Percentiles rank a stretch among this genome's conserved stretches.
Conservation (phyloP, 306 rosid species). For the Quercus glauca region DNA sequence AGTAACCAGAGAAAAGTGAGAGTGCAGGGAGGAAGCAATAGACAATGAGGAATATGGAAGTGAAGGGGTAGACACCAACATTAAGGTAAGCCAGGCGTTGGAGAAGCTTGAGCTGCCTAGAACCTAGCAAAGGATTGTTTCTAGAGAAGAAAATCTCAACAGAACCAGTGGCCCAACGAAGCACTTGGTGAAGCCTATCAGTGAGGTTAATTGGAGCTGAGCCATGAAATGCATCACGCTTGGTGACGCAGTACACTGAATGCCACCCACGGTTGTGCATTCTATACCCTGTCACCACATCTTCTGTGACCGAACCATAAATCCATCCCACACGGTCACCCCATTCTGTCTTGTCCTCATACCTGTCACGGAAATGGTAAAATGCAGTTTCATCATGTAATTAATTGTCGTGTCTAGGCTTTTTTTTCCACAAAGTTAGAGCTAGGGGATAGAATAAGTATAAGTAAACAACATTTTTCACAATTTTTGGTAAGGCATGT, state of each 20-base stretch:
- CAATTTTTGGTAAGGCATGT: too few species aligned
- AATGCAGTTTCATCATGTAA: not conserved
- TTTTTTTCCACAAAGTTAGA: too few species aligned
- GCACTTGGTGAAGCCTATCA: conserved; percentile 46
- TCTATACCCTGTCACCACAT: conserved; percentile 52
- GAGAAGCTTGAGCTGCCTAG: conserved; percentile 29
- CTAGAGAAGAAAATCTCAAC: conserved; percentile 55
- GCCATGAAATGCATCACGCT: conserved; percentile 52
- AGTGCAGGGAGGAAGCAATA: conserved; percentile 61
- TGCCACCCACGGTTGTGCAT: conserved; percentile 68
- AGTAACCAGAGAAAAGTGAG: conserved; percentile 39
- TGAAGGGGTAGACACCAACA: conserved; percentile 53
- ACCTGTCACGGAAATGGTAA: conserved; percentile 18
- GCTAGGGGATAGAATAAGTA: too few species aligned
- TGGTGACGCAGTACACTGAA: conserved; percentile 51
- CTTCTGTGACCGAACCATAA: conserved; percentile 59
- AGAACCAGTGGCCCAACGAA: conserved; percentile 61
- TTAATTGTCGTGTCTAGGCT: not conserved
- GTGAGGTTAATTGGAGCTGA: conserved; percentile 54
- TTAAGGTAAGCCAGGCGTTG: conserved; percentile 52
- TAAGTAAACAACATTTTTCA: too few species aligned
- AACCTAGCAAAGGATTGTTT: conserved; percentile 43
- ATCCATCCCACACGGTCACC: conserved; percentile 63
- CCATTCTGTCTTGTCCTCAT: conserved; percentile 65
- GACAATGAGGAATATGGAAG: conserved; percentile 45